Conservation (phyloP, 805 yeast species). For the Middelhovenomyces tepae region DNA sequence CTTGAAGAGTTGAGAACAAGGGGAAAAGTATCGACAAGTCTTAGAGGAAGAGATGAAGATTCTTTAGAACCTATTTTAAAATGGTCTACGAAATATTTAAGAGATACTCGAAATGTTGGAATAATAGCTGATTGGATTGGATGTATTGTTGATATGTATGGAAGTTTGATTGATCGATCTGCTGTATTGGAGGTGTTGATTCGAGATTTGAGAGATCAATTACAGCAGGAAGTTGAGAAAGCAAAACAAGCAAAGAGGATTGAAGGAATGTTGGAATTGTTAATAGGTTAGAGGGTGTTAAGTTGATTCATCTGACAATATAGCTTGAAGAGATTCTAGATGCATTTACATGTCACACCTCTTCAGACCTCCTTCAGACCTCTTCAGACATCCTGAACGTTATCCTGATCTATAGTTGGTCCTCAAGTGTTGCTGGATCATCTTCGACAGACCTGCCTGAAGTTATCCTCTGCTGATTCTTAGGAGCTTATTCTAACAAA, state of each 20-base stretch:
- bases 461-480: too few relatives aligned
- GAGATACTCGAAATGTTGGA: constrained; percentile 65
- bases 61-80: constrained; percentile 75
- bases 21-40: constrained; percentile 79
- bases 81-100: constrained; percentile 71
- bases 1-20: constrained; percentile 78
- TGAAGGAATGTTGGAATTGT: constrained; percentile 86
- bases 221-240: constrained; percentile 61
- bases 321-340: constrained; percentile 5
- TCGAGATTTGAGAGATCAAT: constrained; percentile 43
- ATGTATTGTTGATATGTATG: constrained; percentile 66
- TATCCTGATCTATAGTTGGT: too few relatives aligned
- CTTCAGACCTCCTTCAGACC: too few relatives aligned
- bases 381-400: background rate
- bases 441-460: too few relatives aligned
- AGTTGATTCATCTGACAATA: too few relatives aligned
- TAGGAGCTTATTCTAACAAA: too few relatives aligned
- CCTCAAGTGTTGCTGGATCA: too few relatives aligned
- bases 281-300: constrained; percentile 34
- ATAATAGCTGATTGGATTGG: constrained; percentile 61
- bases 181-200: constrained; percentile 71
- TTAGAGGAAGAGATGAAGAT: constrained; percentile 77
- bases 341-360: too few relatives aligned
- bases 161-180: constrained; percentile 59
- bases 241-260: constrained; percentile 83